phyloP scores from a whole-genome alignment of 495 filamentous ascomycete genomes.

The Pseudevernia furfuracea region DNA sequence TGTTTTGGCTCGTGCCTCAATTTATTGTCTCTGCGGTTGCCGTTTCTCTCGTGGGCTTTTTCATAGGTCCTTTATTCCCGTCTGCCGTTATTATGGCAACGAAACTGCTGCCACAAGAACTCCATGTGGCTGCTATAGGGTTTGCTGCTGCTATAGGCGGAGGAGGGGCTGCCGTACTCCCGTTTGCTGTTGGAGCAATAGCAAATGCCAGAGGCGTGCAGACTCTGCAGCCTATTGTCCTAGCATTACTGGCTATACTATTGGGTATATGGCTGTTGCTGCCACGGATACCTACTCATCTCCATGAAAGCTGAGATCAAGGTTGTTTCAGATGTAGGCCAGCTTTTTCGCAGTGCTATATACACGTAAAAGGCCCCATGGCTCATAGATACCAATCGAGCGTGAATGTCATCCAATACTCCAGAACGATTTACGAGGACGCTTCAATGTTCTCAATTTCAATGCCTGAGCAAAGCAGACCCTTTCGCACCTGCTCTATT shows the following conservation, averaged over 20 bases:
- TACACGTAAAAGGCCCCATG: background rate
- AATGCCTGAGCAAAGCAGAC: no score
- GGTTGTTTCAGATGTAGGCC: background rate
- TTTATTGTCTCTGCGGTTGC: conserved; percentile 66
- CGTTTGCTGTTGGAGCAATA: conserved; percentile 78
- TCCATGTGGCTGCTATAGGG: conserved; percentile 76
- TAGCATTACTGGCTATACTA: conserved; percentile 56
- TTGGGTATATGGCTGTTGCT: conserved; percentile 48
- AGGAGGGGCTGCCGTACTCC: conserved; percentile 64
- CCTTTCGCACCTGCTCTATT: no score
- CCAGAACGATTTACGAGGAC: background rate
- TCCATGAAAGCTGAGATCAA: conserved; percentile 13
- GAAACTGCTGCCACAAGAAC: conserved; percentile 66
- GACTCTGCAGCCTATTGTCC: conserved; percentile 68
- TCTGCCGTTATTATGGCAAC: conserved; percentile 72
- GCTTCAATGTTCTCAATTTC: background rate
- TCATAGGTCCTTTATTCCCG: conserved; percentile 60
- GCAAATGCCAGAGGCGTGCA: conserved; percentile 72
- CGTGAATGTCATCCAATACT: background rate
- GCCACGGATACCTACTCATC: conserved; percentile 28
- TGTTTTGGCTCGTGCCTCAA: conserved; percentile 63
- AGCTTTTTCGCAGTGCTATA: background rate
- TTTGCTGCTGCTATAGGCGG: conserved; percentile 79
- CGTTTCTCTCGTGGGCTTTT: conserved; percentile 63
- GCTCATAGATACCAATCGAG: no score